These are phyloP conservation scores for Prunus mume DNA, from an alignment of 306 rosid genomes.

Conservation along the genomic window DNA sequence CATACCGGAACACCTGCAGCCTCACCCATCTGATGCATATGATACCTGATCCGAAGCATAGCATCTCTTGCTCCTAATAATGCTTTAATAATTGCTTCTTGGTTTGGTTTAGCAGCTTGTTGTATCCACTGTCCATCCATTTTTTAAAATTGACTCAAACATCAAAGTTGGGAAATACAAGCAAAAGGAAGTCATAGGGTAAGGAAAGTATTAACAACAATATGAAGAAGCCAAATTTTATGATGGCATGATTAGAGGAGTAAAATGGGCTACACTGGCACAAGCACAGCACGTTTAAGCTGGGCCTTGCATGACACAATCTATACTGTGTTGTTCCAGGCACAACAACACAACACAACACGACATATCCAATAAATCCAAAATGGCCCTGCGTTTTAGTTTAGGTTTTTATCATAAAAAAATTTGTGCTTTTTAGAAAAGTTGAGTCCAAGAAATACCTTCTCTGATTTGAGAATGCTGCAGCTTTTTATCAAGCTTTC, in stretches of 20 bases:
- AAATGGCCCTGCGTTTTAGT: background rate
- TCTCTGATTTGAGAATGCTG: constrained; percentile 65
- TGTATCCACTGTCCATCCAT: constrained; percentile 70
- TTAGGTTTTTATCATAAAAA: background rate
- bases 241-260: background rate
- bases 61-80: constrained; percentile 80
- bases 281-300: background rate
- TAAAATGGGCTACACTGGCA: background rate
- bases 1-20: constrained; percentile 97
- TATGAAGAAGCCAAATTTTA: constrained; percentile 14
- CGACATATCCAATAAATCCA: background rate
- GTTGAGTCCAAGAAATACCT: constrained; percentile 46
- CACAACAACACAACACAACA: background rate
- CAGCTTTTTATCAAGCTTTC: constrained; percentile 53
- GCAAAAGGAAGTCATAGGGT: background rate
- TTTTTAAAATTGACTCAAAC: constrained; percentile 27
- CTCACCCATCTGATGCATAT: constrained; percentile 81
- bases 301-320: background rate
- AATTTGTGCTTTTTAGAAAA: background rate
- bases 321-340: too few species aligned
- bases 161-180: constrained; percentile 16
- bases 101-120: constrained; percentile 60
- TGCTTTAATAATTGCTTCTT: constrained; percentile 56
- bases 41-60: constrained; percentile 73
- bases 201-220: background rate